Conservation (phyloP, 352 stramenopile species). For the Globisporangium lucens region DNA sequence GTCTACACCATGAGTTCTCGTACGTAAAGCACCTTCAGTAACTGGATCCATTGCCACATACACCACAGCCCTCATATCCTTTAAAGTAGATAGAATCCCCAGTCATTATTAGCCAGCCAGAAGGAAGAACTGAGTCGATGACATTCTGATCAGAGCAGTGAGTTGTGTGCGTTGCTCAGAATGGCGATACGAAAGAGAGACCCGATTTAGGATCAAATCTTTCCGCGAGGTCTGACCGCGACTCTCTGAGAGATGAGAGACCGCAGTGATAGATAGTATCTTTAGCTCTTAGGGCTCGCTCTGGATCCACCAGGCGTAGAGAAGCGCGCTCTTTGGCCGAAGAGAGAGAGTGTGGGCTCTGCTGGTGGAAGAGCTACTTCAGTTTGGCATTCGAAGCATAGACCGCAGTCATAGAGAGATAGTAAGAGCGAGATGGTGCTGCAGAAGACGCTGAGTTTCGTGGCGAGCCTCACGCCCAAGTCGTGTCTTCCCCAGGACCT, state of each 20-base stretch:
- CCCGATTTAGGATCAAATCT: not conserved
- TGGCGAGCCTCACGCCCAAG: conserved; percentile 19
- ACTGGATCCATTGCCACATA: too few relatives aligned
- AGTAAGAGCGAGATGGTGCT: conserved; percentile 26
- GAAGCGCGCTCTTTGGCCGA: not conserved
- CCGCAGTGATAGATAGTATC: not conserved
- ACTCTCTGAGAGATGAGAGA: not conserved
- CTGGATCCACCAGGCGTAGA: not conserved
- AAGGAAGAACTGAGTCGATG: too few relatives aligned
- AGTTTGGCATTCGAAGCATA: conserved; percentile 4
- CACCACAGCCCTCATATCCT: too few relatives aligned
- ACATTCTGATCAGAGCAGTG: too few relatives aligned
- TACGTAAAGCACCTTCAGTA: not conserved
- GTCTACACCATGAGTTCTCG: conserved; percentile 27
- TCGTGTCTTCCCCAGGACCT: not conserved
- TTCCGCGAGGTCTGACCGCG: not conserved
- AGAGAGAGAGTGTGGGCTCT: not conserved
- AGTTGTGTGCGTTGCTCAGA: not conserved
- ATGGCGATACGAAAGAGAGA: not conserved
- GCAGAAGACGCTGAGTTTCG: conserved; percentile 37
- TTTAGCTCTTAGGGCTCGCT: not conserved
- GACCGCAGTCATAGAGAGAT: not conserved
- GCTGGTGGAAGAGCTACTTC: not conserved
- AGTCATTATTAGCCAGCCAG: too few relatives aligned
- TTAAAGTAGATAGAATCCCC: too few relatives aligned